Evolutionary conservation across 192 early-diverging fungal genomes (phyloP).

Genomic region (Entophlyctis helioformis): DNA sequence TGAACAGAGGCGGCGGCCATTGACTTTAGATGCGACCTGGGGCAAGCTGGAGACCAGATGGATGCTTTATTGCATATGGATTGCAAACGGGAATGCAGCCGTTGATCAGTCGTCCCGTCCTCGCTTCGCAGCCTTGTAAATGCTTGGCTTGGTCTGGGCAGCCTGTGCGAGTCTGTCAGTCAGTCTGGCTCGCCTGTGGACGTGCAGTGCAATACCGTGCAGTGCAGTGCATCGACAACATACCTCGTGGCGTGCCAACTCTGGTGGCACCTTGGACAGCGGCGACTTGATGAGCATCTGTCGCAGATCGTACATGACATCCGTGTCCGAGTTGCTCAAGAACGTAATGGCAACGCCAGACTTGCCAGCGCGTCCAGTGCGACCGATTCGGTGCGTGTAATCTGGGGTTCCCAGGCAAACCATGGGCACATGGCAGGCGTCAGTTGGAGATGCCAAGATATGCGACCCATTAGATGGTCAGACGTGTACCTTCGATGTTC

Average conservation of each 20-base stretch:
- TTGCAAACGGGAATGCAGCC: no score
- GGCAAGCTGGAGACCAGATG: no score
- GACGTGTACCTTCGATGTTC: conserved; percentile 69
- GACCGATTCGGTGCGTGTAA: conserved; percentile 97
- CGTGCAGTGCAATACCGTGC: not conserved
- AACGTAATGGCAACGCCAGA: conserved; percentile 86
- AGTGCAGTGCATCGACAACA: not conserved
- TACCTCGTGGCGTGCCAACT: conserved; percentile 65
- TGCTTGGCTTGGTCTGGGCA: conserved; percentile 65
- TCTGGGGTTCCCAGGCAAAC: conserved; percentile 20
- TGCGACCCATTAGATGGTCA: no score
- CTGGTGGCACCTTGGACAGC: conserved; percentile 66
- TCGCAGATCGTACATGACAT: conserved; percentile 78
- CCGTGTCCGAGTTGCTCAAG: conserved; percentile 64
- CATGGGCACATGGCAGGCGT: not conserved
- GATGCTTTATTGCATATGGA: no score
- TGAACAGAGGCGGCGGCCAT: no score
- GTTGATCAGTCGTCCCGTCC: no score
- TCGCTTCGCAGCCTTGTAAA: conserved; percentile 40
- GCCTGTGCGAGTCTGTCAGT: conserved; percentile 24
- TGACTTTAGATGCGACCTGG: no score
- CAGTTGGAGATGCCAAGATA: no score
- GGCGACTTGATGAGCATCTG: conserved; percentile 63
- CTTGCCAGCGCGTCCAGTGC: conserved; percentile 95
- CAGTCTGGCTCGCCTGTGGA: not conserved